A percentile compares a stretch with the other conserved stretches of the same genome.
These are phyloP conservation scores for Parascedosporium putredinis DNA, from an alignment of 2,329 filamentous ascomycete genomes.

Conservation along the genomic window DNA sequence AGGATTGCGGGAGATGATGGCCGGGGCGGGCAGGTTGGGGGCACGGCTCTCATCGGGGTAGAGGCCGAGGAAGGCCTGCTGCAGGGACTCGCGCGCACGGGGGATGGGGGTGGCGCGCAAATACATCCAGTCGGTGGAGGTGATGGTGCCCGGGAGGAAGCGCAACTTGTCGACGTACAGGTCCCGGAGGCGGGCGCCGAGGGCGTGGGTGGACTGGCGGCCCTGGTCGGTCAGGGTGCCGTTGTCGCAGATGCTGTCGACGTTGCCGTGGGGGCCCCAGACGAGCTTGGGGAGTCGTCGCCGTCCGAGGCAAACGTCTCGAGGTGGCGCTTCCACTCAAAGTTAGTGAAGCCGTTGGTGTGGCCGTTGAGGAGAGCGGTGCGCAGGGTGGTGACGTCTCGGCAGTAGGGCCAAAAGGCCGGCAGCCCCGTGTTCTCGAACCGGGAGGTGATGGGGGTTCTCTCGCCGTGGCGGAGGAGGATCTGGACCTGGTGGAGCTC, in stretches of 20 bases:
- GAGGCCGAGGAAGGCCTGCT: constrained; percentile 64
- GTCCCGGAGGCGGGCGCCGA: constrained; percentile 56
- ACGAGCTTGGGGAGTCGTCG: constrained; percentile 61
- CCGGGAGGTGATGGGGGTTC: constrained; percentile 76
- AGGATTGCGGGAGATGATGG: constrained; percentile 53
- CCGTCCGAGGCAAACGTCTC: constrained; percentile 70
- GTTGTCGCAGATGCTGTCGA: constrained; percentile 73
- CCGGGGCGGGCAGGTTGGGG: constrained; percentile 44
- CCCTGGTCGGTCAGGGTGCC: constrained; percentile 69
- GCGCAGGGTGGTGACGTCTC: constrained; percentile 59
- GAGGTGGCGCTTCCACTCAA: constrained; percentile 60
- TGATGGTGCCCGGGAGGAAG: constrained; percentile 54
- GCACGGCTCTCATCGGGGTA: constrained; percentile 48
- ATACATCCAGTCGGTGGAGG: constrained; percentile 48
- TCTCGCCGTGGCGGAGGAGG: constrained; percentile 67
- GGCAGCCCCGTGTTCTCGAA: constrained; percentile 69
- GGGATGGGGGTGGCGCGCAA: constrained; percentile 66
- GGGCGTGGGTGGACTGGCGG: constrained; percentile 57
- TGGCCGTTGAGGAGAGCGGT: constrained; percentile 33
- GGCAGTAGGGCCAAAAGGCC: constrained; percentile 83
- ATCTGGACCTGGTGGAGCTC: constrained; percentile 86
- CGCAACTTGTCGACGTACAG: constrained; percentile 67
- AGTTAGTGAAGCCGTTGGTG: constrained; percentile 27
- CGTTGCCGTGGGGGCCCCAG: constrained; percentile 53
- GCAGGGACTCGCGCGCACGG: constrained; percentile 65